Percentiles rank a stretch among this genome's conserved stretches.
Conservation (phyloP, 257 asterid species). For the Schizonepeta tenuifolia region DNA sequence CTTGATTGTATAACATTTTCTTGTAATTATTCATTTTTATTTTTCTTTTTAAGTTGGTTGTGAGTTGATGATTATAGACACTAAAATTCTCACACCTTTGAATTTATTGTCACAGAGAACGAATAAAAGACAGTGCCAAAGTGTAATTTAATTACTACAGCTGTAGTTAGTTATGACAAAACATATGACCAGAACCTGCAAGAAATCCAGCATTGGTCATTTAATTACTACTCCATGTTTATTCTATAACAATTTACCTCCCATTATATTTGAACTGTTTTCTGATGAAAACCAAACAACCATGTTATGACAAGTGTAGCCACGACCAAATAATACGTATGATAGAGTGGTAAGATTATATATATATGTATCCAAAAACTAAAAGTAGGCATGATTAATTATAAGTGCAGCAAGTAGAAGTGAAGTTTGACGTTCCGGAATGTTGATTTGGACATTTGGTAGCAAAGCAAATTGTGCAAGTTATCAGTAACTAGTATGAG, state of each 20-base stretch:
- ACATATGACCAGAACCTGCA: conserved; percentile 58
- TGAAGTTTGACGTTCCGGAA: conserved; percentile 39
- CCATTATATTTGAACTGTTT: conserved; percentile 56
- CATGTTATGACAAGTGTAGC: conserved; percentile 53
- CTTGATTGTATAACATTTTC: too few species aligned
- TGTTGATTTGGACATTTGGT: conserved; percentile 33
- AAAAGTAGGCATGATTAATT: conserved; percentile 56
- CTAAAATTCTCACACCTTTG: too few species aligned
- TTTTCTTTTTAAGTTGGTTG: too few species aligned
- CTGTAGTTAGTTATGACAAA: conserved; percentile 43
- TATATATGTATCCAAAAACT: too few species aligned
- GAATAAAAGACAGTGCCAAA: too few species aligned
- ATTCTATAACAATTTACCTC: too few species aligned
- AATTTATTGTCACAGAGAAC: too few species aligned
- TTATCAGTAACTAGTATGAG: conserved; percentile 63
- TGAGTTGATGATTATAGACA: too few species aligned
- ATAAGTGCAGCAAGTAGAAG: conserved; percentile 44
- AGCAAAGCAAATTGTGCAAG: conserved; percentile 44
- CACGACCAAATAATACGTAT: conserved; percentile 54
- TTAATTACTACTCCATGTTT: too few species aligned
- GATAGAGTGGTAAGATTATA: conserved; percentile 59
- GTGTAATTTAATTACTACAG: too few species aligned
- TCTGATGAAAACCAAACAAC: too few species aligned
- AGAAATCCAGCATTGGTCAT: background rate
- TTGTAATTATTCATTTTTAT: too few species aligned